phyloP scores from a whole-genome alignment of 495 filamentous ascomycete genomes.

The Penicillium cosmopolitanum region DNA sequence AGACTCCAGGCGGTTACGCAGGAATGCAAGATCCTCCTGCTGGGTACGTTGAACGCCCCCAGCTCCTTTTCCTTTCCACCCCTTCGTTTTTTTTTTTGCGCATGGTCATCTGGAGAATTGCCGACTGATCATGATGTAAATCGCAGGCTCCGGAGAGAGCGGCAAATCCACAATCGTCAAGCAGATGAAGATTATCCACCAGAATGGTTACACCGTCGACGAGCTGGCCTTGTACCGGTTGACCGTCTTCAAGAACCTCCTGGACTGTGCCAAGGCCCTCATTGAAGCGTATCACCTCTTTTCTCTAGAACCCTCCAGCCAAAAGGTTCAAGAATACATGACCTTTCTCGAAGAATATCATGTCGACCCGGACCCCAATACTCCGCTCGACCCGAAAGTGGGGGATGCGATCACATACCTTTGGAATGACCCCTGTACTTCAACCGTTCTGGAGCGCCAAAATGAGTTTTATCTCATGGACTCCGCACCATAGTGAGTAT shows the following conservation, averaged over 20 bases:
- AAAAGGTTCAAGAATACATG: constrained; percentile 73
- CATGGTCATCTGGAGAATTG: not conserved
- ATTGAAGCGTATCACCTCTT: constrained; percentile 90
- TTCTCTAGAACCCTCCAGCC: constrained; percentile 70
- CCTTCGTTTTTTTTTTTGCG: too few species aligned
- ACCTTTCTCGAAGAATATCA: constrained; percentile 85
- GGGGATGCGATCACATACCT: constrained; percentile 81
- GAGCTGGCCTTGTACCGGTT: constrained; percentile 91
- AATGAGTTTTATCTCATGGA: constrained; percentile 99
- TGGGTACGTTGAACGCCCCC: constrained; percentile 65
- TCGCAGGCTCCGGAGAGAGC: constrained; percentile 90
- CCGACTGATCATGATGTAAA: constrained; percentile 14
- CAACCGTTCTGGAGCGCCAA: constrained; percentile 85
- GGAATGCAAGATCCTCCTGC: constrained; percentile 98
- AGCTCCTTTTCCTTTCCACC: too few species aligned
- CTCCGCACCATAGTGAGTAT: constrained; percentile 92
- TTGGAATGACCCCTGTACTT: constrained; percentile 88
- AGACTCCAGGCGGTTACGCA: constrained; percentile 82
- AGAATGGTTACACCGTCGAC: constrained; percentile 92
- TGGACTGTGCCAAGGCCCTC: constrained; percentile 93
- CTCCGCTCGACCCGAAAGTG: constrained; percentile 74
- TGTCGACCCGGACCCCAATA: constrained; percentile 86
- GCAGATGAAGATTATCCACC: constrained; percentile 99
- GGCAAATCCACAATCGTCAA: constrained; percentile 99
- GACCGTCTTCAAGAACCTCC: constrained; percentile 95